A percentile compares a stretch with the other conserved stretches of the same genome.
These are phyloP conservation scores for Cladosporium oxysporum DNA, from an alignment of 2,329 filamentous ascomycete genomes.

Conservation along the genomic window DNA sequence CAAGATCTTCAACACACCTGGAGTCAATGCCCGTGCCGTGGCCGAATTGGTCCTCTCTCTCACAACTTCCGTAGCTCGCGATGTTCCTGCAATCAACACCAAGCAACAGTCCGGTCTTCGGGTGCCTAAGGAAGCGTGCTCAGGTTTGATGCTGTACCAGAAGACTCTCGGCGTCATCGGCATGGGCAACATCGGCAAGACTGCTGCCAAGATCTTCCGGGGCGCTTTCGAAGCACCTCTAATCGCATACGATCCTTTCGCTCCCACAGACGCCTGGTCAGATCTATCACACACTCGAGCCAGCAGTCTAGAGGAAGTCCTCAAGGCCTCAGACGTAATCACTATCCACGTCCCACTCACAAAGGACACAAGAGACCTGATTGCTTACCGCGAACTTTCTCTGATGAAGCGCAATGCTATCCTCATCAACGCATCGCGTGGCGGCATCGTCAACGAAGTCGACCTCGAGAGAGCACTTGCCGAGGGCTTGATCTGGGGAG, in stretches of 20 bases:
- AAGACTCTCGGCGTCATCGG: slow-evolving; percentile 42
- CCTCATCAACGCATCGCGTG: slow-evolving; percentile 36
- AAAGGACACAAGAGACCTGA: slow-evolving; percentile 34
- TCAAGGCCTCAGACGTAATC: slow-evolving; percentile 37
- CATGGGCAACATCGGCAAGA: slow-evolving; percentile 41
- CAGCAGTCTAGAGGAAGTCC: slow-evolving; percentile 29
- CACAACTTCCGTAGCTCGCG: slow-evolving; percentile 33
- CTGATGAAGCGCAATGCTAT: slow-evolving; percentile 34
- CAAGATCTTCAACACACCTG: slow-evolving; percentile 52
- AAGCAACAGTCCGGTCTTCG: slow-evolving; percentile 28
- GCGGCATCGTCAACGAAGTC: slow-evolving; percentile 36
- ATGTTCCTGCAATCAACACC: slow-evolving; percentile 35
- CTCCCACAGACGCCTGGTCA: slow-evolving; percentile 28
- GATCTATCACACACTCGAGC: slow-evolving; percentile 33
- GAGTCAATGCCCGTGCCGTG: slow-evolving; percentile 42
- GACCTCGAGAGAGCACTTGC: slow-evolving; percentile 31
- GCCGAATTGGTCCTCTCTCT: slow-evolving; percentile 39
- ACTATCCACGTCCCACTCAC: slow-evolving; percentile 38
- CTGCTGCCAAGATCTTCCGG: slow-evolving; percentile 37
- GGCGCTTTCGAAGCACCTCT: slow-evolving; percentile 33
- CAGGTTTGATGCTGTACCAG: slow-evolving; percentile 38
- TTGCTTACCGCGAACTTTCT: slow-evolving; percentile 31
- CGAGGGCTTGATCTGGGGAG: slow-evolving; percentile 33
- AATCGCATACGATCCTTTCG: slow-evolving; percentile 40
- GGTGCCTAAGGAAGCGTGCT: slow-evolving; percentile 46